Base-by-base conservation (phyloP, 331 rosid species). In the Saraca asoca region DNA sequence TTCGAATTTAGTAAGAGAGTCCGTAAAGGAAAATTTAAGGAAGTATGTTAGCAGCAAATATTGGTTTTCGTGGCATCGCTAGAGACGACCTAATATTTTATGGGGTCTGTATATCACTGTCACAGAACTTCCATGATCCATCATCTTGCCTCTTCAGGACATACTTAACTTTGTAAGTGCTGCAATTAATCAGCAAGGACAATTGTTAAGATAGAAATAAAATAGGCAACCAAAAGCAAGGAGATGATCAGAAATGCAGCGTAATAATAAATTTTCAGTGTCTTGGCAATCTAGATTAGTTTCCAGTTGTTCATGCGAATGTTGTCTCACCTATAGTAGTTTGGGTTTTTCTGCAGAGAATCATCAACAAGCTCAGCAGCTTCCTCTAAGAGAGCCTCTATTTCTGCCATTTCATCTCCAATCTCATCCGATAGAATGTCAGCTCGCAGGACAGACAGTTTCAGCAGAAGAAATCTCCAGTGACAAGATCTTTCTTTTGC, bases 121-220 rank as follows among this genome's bases (percentile, higher is more conserved):
- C 89, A 76, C 89, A 88, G 77, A 94, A 94, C 79, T 85, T 90
- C 99, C 99, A 94, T 14, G 95, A 79, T 51, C 97, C 97, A 80
- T 88, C 92, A 19, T 78, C 87, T 74, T 83, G 95, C 77, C 79
- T 85, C 83, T 72, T 88, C 44, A 90, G 79, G 68, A 83, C 72
- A 82, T 94, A 94, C 69, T 81, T 86, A 73, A 85, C 95, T 78
- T 75, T 87, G 77, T 94, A 94, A 7, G 94, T 75, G 85, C 97
- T 94, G 91, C 77, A 71, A 58, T 58, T 66, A 78, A 76, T 48
- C 68, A 75, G 45, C 16, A 34, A 61, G 58, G 16, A 67, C 38
- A 31, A 41, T 6, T 12, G 64, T 69, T 20, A 45, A 31, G 15
- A 44, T 18, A 16, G n/a, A 73, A 15, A 10, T 17, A 16, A 51